These are phyloP conservation scores for Shiraia sp. DNA, from an alignment of 2,329 filamentous ascomycete species.

Conservation along the genomic window DNA sequence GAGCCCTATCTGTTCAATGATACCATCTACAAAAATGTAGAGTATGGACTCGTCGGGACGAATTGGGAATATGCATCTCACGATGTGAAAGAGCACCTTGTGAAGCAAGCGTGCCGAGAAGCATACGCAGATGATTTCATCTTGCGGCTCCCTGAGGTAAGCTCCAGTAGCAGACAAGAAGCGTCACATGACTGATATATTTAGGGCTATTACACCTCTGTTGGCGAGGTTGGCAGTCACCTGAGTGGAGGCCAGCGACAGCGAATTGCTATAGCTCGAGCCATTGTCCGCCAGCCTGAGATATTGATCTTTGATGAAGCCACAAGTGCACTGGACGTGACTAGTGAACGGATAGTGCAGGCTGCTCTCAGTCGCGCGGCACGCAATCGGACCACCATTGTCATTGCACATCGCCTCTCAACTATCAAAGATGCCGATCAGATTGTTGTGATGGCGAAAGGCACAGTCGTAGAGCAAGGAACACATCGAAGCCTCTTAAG, in stretches of 20 bases:
- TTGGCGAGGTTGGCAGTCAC: slow-evolving; percentile 87
- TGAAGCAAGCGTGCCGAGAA: slow-evolving; percentile 65
- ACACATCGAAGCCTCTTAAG: slow-evolving; percentile 71
- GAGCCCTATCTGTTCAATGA: slow-evolving; percentile 88
- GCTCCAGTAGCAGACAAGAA: too few species aligned
- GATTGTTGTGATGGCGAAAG: slow-evolving; percentile 74
- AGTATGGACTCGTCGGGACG: slow-evolving; percentile 75
- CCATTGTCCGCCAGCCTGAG: slow-evolving; percentile 84
- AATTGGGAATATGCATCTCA: slow-evolving; percentile 53
- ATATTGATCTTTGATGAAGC: slow-evolving; percentile 91
- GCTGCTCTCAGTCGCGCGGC: slow-evolving; percentile 83
- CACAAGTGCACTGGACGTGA: slow-evolving; percentile 88
- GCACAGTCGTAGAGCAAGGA: slow-evolving; percentile 70
- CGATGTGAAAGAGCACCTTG: slow-evolving; percentile 68
- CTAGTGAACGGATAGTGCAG: slow-evolving; percentile 90
- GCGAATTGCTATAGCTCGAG: slow-evolving; percentile 87
- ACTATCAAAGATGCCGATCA: slow-evolving; percentile 82
- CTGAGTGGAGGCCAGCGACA: slow-evolving; percentile 94
- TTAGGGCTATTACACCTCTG: slow-evolving; percentile 84
- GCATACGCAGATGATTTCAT: slow-evolving; percentile 94
- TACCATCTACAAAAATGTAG: slow-evolving; percentile 85
- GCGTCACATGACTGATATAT: slow-evolving; percentile 54
- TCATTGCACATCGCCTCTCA: slow-evolving; percentile 89
- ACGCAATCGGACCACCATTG: slow-evolving; percentile 84
- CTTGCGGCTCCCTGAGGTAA: slow-evolving; percentile 54